Evolutionary conservation across 495 filamentous ascomycete genomes (phyloP).

Genomic region (Neurospora terricola): DNA sequence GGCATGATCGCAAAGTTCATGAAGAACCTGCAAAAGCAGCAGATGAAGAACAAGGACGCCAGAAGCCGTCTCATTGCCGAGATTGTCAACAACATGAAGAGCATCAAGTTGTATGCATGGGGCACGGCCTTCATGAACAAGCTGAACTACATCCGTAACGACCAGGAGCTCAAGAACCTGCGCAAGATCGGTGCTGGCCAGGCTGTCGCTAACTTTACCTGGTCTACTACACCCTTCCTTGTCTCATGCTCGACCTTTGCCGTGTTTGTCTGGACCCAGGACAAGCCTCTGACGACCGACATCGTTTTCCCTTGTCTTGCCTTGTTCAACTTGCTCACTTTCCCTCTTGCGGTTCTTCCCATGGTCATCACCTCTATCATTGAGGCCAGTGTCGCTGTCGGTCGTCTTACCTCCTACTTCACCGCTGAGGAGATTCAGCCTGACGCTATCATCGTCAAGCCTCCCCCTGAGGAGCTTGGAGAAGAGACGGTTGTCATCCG

Average conservation of each 20-base stretch:
- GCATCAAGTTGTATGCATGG: slow-evolving; percentile 98
- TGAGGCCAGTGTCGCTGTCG: slow-evolving; percentile 88
- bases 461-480: slow-evolving; percentile 57
- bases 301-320: slow-evolving; percentile 91
- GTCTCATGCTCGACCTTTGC: slow-evolving; percentile 96
- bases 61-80: slow-evolving; percentile 91
- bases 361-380: slow-evolving; percentile 98
- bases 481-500: slow-evolving; percentile 78
- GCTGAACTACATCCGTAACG: slow-evolving; percentile 88
- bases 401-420: slow-evolving; percentile 76
- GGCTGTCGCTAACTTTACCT: slow-evolving; percentile 93
- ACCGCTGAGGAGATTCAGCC: slow-evolving; percentile 81
- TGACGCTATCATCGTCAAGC: slow-evolving; percentile 64
- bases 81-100: slow-evolving; percentile 99
- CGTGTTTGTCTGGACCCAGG: slow-evolving; percentile 77
- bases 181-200: slow-evolving; percentile 92
- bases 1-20: slow-evolving; percentile 85
- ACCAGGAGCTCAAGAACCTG: slow-evolving; percentile 87
- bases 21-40: slow-evolving; percentile 87
- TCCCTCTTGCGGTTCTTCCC: slow-evolving; percentile 86
- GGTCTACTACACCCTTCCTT: slow-evolving; percentile 98
- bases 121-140: slow-evolving; percentile 94
- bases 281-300: slow-evolving; percentile 76
- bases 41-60: slow-evolving; percentile 99
- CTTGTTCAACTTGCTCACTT: slow-evolving; percentile 87